Evolutionary conservation across 768 basidiomycete genomes (phyloP).

Genomic region (Lentinula boryana): DNA sequence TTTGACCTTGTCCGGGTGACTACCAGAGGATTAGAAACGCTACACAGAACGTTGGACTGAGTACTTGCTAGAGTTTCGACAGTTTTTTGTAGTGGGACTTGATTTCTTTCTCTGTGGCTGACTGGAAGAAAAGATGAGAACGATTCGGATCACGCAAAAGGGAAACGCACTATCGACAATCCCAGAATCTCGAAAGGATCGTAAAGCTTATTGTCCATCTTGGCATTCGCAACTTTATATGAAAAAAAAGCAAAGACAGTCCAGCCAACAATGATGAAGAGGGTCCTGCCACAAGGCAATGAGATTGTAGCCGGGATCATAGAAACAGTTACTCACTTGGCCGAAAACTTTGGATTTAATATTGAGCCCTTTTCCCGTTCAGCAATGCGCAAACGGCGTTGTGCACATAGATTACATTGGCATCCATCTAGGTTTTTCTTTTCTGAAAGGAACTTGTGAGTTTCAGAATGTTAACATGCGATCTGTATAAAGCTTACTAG

Average conservation of each 20-base stretch:
- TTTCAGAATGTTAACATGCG: slow-evolving; percentile 1
- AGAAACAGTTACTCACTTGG: slow-evolving; percentile 34
- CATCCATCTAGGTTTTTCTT: slow-evolving; percentile 41
- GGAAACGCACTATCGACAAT: slow-evolving; percentile 48
- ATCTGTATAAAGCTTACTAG: slow-evolving; percentile 32
- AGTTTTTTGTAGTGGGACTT: slow-evolving; percentile 94
- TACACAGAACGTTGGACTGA: background rate
- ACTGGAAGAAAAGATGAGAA: background rate
- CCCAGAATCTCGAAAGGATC: slow-evolving; percentile 94
- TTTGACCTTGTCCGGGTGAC: slow-evolving; percentile 96
- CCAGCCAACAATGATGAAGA: slow-evolving; percentile 72
- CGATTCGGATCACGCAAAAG: background rate
- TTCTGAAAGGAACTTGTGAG: slow-evolving; percentile 20
- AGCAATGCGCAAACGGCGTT: slow-evolving; percentile 42
- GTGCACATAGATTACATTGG: slow-evolving; percentile 54
- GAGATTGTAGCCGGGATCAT: background rate
- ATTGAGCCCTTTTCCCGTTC: slow-evolving; percentile 39
- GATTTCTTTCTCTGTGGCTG: slow-evolving; percentile 77
- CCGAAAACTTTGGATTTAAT: slow-evolving; percentile 41
- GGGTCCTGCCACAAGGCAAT: slow-evolving; percentile 34
- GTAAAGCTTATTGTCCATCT: slow-evolving; percentile 68
- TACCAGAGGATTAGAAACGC: slow-evolving; percentile 21
- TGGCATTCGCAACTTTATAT: slow-evolving; percentile 55
- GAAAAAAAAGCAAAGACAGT: slow-evolving; percentile 56
- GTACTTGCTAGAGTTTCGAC: slow-evolving; percentile 73